A percentile compares a stretch with the other conserved stretches of the same genome.
phyloP scores from a whole-genome alignment of 106 monocot genomes.

The Alisma plantagoaquatica region DNA sequence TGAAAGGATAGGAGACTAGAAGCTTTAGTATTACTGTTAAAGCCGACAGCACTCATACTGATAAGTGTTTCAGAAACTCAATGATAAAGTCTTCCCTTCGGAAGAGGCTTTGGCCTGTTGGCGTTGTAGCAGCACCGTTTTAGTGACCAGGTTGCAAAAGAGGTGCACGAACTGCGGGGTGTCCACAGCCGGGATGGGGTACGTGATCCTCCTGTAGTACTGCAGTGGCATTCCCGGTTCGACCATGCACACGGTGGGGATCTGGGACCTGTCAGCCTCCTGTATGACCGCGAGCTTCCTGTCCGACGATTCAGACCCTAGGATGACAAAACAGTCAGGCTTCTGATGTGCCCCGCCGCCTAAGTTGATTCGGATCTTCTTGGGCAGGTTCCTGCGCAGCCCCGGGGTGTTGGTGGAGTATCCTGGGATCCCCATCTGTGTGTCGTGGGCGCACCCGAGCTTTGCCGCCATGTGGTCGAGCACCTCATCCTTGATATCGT shows the following conservation, averaged over 20 bases:
- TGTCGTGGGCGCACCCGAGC: slow-evolving; percentile 9
- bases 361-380: slow-evolving; percentile 6
- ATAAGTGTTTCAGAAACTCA: too few species aligned
- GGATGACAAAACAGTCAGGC: slow-evolving; percentile 10
- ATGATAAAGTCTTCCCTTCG: too few species aligned
- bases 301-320: slow-evolving; percentile 5
- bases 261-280: slow-evolving; percentile 4
- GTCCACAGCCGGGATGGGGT: slow-evolving; percentile 10
- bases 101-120: too few species aligned
- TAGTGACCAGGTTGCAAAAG: slow-evolving; percentile 13
- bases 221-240: slow-evolving; percentile 8
- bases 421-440: slow-evolving; percentile 12
- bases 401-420: slow-evolving; percentile 12
- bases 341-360: slow-evolving; percentile 7
- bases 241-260: slow-evolving; percentile 7
- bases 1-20: too few species aligned
- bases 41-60: too few species aligned
- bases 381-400: neutral
- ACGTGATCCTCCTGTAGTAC: slow-evolving; percentile 6
- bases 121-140: slow-evolving; percentile 2
- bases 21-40: too few species aligned
- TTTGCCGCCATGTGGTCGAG: slow-evolving; percentile 5
- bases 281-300: slow-evolving; percentile 10
- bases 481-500: slow-evolving; percentile 7
- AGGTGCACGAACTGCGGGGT: slow-evolving; percentile 3